Percentiles rank a stretch among this genome's conserved stretches.
Evolutionary conservation across 106 monocot genomes (phyloP).

Genomic region (Hemerocallis citrina): DNA sequence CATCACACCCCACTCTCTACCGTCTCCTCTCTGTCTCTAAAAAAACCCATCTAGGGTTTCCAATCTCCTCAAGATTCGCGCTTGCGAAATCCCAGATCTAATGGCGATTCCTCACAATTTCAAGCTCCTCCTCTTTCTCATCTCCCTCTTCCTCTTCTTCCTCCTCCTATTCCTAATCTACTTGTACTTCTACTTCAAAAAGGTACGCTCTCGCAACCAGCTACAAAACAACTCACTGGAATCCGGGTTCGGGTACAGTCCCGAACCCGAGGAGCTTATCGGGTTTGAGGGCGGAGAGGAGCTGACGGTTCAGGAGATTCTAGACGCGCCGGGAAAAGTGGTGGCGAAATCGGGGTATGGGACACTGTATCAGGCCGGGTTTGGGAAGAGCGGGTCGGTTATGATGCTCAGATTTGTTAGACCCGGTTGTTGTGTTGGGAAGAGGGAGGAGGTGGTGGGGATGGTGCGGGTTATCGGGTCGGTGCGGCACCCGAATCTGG

Average conservation of each 20-base stretch:
- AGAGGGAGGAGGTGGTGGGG: conserved; percentile 34
- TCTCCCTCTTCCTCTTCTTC: conserved; percentile 8
- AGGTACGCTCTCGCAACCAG: background rate
- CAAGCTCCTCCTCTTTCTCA: conserved; percentile 1
- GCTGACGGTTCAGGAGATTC: conserved; percentile 50
- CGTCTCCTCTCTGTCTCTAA: no score
- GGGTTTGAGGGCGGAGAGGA: conserved; percentile 57
- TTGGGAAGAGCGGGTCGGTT: conserved; percentile 19
- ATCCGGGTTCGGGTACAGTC: background rate
- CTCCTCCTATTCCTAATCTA: conserved; percentile 7
- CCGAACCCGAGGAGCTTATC: conserved; percentile 58
- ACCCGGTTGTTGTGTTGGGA: conserved; percentile 53
- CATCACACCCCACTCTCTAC: no score
- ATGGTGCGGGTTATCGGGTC: conserved; percentile 39
- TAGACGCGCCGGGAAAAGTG: conserved; percentile 90
- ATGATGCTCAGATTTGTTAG: conserved; percentile 66
- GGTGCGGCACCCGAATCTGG: conserved; percentile 66
- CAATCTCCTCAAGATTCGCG: no score
- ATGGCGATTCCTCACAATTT: conserved; percentile 1
- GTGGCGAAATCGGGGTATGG: conserved; percentile 76
- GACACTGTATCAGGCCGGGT: conserved; percentile 65
- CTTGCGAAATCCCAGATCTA: no score
- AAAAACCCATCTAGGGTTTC: no score
- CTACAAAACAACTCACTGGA: background rate
- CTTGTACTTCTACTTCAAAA: conserved; percentile 8